phyloP scores from a whole-genome alignment of 2,329 filamentous ascomycete genomes.

The Paracoccidioides brasiliensis region DNA sequence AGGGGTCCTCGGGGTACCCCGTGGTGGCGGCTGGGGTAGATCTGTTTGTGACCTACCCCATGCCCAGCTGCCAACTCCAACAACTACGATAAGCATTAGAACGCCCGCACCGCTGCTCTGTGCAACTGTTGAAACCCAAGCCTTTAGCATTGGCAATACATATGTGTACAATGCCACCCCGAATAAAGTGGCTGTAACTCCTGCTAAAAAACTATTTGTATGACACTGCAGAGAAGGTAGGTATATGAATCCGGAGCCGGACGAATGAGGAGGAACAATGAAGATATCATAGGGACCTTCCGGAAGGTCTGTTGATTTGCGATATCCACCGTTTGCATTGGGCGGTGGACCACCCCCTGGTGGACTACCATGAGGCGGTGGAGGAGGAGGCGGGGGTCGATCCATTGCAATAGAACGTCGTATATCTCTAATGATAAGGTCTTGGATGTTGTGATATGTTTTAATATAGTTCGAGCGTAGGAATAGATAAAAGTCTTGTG shows the following conservation, averaged over 20 bases:
- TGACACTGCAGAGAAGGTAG: conserved; percentile 80
- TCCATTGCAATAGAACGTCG: conserved; percentile 18
- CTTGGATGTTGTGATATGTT: neutral
- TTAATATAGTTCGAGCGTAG: neutral
- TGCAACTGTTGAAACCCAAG: conserved; percentile 60
- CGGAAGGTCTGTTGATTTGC: conserved; percentile 50
- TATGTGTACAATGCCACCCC: conserved; percentile 59
- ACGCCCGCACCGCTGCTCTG: conserved; percentile 62
- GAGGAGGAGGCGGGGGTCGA: conserved; percentile 51
- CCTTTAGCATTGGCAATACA: conserved; percentile 58
- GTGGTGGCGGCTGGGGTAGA: conserved; percentile 16
- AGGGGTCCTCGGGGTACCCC: conserved; percentile 8
- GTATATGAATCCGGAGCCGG: conserved; percentile 82
- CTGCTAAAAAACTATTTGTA: conserved; percentile 80
- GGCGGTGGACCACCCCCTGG: conserved; percentile 28
- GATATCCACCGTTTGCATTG: conserved; percentile 16
- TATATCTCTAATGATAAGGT: neutral
- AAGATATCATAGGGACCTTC: conserved; percentile 94
- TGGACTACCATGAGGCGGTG: conserved; percentile 74
- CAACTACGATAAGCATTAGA: conserved; percentile 54
- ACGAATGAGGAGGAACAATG: conserved; percentile 82
- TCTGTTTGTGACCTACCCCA: conserved; percentile 51
- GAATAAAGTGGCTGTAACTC: conserved; percentile 63
- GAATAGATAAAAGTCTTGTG: neutral
- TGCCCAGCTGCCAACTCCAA: conserved; percentile 68